A percentile compares a stretch with the other conserved stretches of the same genome.
phyloP scores from a whole-genome alignment of 176 grass and related monocot species.

The Leersia perrieri region DNA sequence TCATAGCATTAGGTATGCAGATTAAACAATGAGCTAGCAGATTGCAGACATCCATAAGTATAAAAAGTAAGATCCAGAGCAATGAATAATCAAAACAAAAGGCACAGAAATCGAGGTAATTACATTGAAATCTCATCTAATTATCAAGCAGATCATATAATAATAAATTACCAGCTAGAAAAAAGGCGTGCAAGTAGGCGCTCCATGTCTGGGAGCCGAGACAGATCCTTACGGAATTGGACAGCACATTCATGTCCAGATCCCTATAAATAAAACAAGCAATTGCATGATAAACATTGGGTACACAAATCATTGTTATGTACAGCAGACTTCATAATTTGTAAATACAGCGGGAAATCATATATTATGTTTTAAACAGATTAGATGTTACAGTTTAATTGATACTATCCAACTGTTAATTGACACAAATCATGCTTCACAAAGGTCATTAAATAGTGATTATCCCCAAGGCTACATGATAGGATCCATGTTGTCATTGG shows the following conservation, averaged over 20 bases:
- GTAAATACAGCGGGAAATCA: not conserved
- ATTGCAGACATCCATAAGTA: conserved; percentile 16
- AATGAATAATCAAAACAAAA: conserved; percentile 20
- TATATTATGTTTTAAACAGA: not conserved
- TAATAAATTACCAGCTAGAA: conserved; percentile 68
- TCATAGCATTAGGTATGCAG: conserved; percentile 10
- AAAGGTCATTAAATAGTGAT: not conserved
- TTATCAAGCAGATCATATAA: conserved; percentile 14
- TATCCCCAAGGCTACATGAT: not conserved
- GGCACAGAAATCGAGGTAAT: not conserved
- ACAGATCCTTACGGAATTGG: conserved; percentile 75
- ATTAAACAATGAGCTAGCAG: not conserved
- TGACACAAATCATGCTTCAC: not conserved
- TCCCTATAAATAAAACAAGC: conserved; percentile 46
- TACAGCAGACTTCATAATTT: not conserved
- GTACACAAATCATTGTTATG: not conserved
- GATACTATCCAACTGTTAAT: not conserved
- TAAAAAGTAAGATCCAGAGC: conserved; percentile 8
- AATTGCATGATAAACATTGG: conserved; percentile 2
- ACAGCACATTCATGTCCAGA: conserved; percentile 50
- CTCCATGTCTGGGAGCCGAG: conserved; percentile 83
- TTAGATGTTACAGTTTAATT: conserved; percentile 6
- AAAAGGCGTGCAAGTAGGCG: conserved; percentile 86
- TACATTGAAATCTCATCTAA: conserved; percentile 10
- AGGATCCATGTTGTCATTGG: not conserved